Base-by-base conservation (phyloP, 1,284 basidiomycete species). In the Tremellales sp. region DNA sequence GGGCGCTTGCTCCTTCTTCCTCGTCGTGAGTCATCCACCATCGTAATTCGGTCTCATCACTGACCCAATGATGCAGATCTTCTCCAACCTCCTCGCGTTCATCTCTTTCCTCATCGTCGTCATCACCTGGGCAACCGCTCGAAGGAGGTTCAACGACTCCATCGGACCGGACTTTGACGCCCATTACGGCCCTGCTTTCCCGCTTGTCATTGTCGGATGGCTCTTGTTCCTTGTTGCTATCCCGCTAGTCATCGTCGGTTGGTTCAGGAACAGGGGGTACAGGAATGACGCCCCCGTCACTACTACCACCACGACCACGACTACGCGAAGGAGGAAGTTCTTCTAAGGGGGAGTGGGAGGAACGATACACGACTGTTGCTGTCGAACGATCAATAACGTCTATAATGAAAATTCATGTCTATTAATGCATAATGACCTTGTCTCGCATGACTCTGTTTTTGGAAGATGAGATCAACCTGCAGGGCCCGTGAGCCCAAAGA, bases 21-120 rank as follows among this genome's bases (percentile, higher is more conserved):
- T 68, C 17, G 62, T 61, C 6, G 66, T 70, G 49, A 60, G 63
- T 59, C 7, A 40, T 21, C 3, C 39, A 4, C 42, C 23, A 10
- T 49, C 3, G 6, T 48, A 10, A 40, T 23, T 52, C 46, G 22
- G 48, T 37, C 7, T 46, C 31, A 23, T 13, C 31, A 19, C 40
- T 51, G 22, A 47, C 36, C 40, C 21, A 36, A 36, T 17, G 11
- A 0, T 49, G n/a, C n/a, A 66, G 62, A 17, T 59, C 12, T 56
- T 64, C 56, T 57, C 62, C 15, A 49, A 48, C 40, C 53, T 66
- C 54, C 58, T 62, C 40, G 44, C 61, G 2, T 54, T 53, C 47
- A 54, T 66, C 48, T 66, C 65, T 3, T 65, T 58, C 53, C 52
- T 70, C 52, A 52, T 68, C 23, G 61, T 63, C 21, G 43, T 63